phyloP scores from a whole-genome alignment of 805 yeast species.

The Cyberlindnera misumaiensis region DNA sequence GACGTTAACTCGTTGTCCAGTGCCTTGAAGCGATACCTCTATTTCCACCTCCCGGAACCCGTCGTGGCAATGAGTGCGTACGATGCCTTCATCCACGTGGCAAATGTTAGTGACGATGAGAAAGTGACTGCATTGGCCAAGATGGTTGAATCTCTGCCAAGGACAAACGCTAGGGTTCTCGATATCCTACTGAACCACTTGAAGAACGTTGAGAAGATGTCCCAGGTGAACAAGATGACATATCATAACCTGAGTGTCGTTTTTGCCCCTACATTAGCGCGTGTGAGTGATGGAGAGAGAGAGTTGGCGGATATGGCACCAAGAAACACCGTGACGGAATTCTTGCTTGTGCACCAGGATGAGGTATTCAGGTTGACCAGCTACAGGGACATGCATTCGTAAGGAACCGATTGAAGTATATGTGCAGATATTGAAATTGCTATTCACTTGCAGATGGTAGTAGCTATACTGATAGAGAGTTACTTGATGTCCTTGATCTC shows the following conservation, averaged over 20 bases:
- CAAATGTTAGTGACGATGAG: slow-evolving; percentile 25
- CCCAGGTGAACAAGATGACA: slow-evolving; percentile 69
- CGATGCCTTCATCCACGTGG: slow-evolving; percentile 55
- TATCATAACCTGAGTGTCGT: slow-evolving; percentile 80
- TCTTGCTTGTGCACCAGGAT: slow-evolving; percentile 47
- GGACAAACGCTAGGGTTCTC: slow-evolving; percentile 57
- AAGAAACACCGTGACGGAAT: slow-evolving; percentile 72
- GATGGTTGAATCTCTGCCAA: slow-evolving; percentile 51
- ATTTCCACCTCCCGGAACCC: slow-evolving; percentile 73
- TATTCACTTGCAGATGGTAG: too few species aligned
- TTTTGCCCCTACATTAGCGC: slow-evolving; percentile 87
- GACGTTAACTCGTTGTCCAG: slow-evolving; percentile 87
- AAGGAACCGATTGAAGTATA: too few species aligned
- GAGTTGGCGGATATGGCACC: slow-evolving; percentile 83
- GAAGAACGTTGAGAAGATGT: slow-evolving; percentile 45
- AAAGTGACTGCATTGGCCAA: slow-evolving; percentile 35
- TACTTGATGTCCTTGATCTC: slow-evolving; percentile 57
- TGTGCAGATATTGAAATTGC: too few species aligned
- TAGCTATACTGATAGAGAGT: background rate
- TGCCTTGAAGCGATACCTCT: slow-evolving; percentile 78
- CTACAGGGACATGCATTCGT: too few species aligned
- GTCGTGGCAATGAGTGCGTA: slow-evolving; percentile 67
- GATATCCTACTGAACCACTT: slow-evolving; percentile 58
- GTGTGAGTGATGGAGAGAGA: slow-evolving; percentile 71
- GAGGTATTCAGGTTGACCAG: slow-evolving; percentile 26